Evolutionary conservation across 2,329 filamentous ascomycete species (phyloP).

Genomic region (Alternaria atra): DNA sequence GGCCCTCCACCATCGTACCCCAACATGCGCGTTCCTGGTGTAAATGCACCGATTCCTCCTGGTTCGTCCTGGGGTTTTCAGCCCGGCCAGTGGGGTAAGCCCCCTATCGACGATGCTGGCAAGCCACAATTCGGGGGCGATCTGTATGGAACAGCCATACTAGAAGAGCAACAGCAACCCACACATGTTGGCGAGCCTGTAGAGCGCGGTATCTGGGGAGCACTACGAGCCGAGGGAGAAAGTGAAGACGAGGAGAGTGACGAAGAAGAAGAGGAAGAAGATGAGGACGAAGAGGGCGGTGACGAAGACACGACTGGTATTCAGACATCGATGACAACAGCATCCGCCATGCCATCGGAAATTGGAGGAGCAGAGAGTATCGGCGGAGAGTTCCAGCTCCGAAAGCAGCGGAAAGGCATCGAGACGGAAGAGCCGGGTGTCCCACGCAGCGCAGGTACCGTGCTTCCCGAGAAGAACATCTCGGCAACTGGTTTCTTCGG

Average conservation of each 20-base stretch:
- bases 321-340: slow-evolving; percentile 76
- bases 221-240: slow-evolving; percentile 81
- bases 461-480: slow-evolving; percentile 88
- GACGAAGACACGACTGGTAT: slow-evolving; percentile 64
- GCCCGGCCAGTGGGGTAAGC: slow-evolving; percentile 94
- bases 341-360: slow-evolving; percentile 82
- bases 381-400: slow-evolving; percentile 86
- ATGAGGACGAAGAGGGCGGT: slow-evolving; percentile 75
- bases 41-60: slow-evolving; percentile 90
- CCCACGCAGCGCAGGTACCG: slow-evolving; percentile 83
- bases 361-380: slow-evolving; percentile 78
- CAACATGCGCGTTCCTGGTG: slow-evolving; percentile 89
- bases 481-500: slow-evolving; percentile 94
- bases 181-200: slow-evolving; percentile 73
- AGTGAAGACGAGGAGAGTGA: slow-evolving; percentile 73
- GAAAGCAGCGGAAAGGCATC: slow-evolving; percentile 80
- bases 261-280: slow-evolving; percentile 65
- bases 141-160: slow-evolving; percentile 81
- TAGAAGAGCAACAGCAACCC: slow-evolving; percentile 66
- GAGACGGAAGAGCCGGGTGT: slow-evolving; percentile 81
- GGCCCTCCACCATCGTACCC: slow-evolving; percentile 95
- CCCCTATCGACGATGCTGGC: slow-evolving; percentile 92
- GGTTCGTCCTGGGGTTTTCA: slow-evolving; percentile 95
- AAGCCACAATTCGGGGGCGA: slow-evolving; percentile 92
- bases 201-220: slow-evolving; percentile 90